Evolutionary conservation across 23 red algal genomes (phyloP).

Genomic region (Pyropia yezoensis): DNA sequence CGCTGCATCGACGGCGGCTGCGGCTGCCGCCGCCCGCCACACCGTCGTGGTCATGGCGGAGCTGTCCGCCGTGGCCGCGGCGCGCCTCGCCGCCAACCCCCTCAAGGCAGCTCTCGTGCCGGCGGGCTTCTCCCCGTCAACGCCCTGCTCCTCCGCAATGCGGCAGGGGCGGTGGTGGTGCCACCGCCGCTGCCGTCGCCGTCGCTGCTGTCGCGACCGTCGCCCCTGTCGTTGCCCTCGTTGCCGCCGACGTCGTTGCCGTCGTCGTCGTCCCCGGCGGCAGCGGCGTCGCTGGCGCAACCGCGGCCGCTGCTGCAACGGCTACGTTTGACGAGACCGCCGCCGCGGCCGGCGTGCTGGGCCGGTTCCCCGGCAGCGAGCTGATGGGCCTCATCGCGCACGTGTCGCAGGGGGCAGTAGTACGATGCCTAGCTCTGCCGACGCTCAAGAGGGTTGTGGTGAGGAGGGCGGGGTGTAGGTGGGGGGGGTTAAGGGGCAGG

Average conservation of each 20-base stretch:
- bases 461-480: neutral
- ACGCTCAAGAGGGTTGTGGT: too few species aligned
- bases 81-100: neutral
- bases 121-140: neutral
- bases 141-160: slow-evolving; percentile 5
- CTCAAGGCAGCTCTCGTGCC: neutral
- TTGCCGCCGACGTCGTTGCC: too few species aligned
- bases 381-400: slow-evolving; percentile 11
- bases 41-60: slow-evolving; percentile 1
- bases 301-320: neutral
- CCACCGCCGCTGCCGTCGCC: slow-evolving; percentile 9
- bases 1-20: neutral
- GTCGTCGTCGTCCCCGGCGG: too few species aligned
- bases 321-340: slow-evolving; percentile 4
- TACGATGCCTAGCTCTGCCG: neutral
- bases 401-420: neutral
- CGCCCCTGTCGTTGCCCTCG: too few species aligned
- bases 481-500: neutral
- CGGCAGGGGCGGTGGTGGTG: neutral
- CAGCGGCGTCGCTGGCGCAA: neutral
- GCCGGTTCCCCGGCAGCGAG: slow-evolving; percentile 9
- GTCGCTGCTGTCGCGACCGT: too few species aligned
- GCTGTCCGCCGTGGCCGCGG: neutral
- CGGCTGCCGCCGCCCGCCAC: neutral
- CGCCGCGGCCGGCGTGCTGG: neutral